A percentile compares a stretch with the other conserved stretches of the same genome.
Conservation (phyloP, 352 stramenopile species). For the Phytophthora meadii region DNA sequence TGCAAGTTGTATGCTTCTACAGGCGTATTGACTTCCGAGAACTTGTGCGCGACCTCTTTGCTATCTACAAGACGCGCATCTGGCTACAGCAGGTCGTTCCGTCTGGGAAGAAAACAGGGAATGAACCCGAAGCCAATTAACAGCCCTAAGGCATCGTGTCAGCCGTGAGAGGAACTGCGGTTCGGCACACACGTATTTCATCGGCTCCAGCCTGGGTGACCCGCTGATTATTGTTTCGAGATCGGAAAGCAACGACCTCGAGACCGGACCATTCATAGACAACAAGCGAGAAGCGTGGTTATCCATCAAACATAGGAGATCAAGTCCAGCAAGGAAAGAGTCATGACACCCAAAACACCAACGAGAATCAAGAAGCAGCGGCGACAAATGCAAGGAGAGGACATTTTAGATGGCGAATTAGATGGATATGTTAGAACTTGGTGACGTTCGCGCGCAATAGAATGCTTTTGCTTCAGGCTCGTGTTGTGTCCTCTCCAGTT, state of each 20-base stretch:
- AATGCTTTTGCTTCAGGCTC: constrained; percentile 47
- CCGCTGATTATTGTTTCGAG: constrained; percentile 26
- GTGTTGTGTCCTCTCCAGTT: neutral
- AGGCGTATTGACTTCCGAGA: constrained; percentile 98
- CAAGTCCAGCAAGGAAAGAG: constrained; percentile 21
- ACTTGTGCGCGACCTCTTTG: constrained; percentile 97
- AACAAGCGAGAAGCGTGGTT: constrained; percentile 23
- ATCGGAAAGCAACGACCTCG: constrained; percentile 36
- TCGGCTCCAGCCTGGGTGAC: constrained; percentile 21
- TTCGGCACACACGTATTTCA: constrained; percentile 27
- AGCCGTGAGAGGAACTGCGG: constrained; percentile 12
- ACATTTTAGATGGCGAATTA: constrained; percentile 56
- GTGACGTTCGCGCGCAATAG: constrained; percentile 54
- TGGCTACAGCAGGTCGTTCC: constrained; percentile 97
- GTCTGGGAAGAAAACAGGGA: constrained; percentile 69
- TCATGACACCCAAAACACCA: constrained; percentile 5
- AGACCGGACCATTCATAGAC: constrained; percentile 38
- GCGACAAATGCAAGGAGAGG: constrained; percentile 37
- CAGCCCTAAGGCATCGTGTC: constrained; percentile 5
- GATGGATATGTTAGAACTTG: constrained; percentile 59
- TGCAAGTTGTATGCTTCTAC: constrained; percentile 1
- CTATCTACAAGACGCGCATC: constrained; percentile 99
- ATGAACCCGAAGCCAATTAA: constrained; percentile 69
- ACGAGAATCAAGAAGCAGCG: constrained; percentile 37
- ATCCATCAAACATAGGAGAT: constrained; percentile 11